Evolutionary conservation across 2,329 filamentous ascomycete species (phyloP).

Genomic region (Zasmidium citrigriseum): DNA sequence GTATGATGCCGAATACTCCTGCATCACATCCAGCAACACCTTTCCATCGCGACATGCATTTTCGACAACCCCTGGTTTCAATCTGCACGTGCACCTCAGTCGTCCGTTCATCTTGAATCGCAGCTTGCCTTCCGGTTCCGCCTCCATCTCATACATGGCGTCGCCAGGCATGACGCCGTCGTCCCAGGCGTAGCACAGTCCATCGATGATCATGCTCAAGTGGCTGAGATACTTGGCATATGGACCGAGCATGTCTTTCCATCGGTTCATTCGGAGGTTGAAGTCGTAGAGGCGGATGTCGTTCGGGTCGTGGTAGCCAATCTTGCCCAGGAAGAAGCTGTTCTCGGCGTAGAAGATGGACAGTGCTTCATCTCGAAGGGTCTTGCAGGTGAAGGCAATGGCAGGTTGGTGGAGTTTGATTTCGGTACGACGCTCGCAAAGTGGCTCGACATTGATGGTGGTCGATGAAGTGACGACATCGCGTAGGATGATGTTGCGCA

Average conservation of each 20-base stretch:
- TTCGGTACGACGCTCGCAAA: slow-evolving; percentile 12
- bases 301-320: slow-evolving; percentile 17
- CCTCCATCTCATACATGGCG: slow-evolving; percentile 18
- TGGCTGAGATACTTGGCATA: slow-evolving; percentile 10
- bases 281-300: slow-evolving; percentile 22
- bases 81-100: slow-evolving; percentile 17
- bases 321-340: slow-evolving; percentile 22
- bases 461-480: slow-evolving; percentile 9
- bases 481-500: slow-evolving; percentile 13
- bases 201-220: slow-evolving; percentile 21
- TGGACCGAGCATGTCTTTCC: slow-evolving; percentile 15
- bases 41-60: slow-evolving; percentile 18
- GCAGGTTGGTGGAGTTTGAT: slow-evolving; percentile 19
- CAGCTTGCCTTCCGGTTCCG: slow-evolving; percentile 11
- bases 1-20: slow-evolving; percentile 18
- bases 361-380: slow-evolving; percentile 19
- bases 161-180: slow-evolving; percentile 15
- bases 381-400: slow-evolving; percentile 16
- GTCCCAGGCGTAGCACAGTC: slow-evolving; percentile 21
- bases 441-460: slow-evolving; percentile 16
- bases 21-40: slow-evolving; percentile 22
- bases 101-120: slow-evolving; percentile 21
- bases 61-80: slow-evolving; percentile 18
- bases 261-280: slow-evolving; percentile 15
- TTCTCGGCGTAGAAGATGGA: slow-evolving; percentile 26